Base-by-base conservation (phyloP, 2,329 filamentous ascomycete species). In the Fonsecaea nubica region DNA sequence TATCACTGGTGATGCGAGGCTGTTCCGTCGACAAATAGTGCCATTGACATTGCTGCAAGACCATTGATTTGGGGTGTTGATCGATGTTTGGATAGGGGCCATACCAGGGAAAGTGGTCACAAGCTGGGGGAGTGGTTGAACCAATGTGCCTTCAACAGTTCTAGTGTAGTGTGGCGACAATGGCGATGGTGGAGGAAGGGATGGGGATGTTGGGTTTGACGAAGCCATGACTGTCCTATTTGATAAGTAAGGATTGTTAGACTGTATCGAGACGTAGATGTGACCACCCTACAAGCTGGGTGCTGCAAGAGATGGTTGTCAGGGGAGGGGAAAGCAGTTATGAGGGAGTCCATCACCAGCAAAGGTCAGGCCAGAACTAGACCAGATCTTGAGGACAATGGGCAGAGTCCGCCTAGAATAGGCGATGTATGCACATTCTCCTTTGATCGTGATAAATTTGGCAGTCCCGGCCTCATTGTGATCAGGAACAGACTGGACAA, bases 21-120 rank as follows among this genome's bases (percentile, higher is more conserved):
- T 68, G 48, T 68, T 68, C 21, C 66, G 66, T 35, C 66, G 55
- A 50, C 59, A 61, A 7, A 42, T 55, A 18, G 66, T 60, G n/a
- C 57, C 63, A 40, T 66, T 66, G 35, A 59, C 9, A 54, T 63
- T 60, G 54, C 59, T 55, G 13, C 21, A 15, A 4, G 18, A 15
- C 32, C 52, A 48, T 2, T 53, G 58, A n/a, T 38, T 33, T 7
- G 50, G 33, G 21, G n/a, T 58, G 38, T n/a, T 25, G 8, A 25
- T 57, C n/a, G 61, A 63, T 58, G 38, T 58, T 9, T 50, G 59
- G 10, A 52, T 62, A 10, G 33, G 32, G 59, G 36, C 13, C 33
- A 42, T 30, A 21, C 40, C 54, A 33, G 63, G 61, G 52, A 63
- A 62, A 30, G 30, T 52, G 10, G 59, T 63, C 30, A 63, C 25